A percentile compares a stretch with the other conserved stretches of the same genome.
Conservation (phyloP, 257 asterid genomes). For the Petunia secreta region DNA sequence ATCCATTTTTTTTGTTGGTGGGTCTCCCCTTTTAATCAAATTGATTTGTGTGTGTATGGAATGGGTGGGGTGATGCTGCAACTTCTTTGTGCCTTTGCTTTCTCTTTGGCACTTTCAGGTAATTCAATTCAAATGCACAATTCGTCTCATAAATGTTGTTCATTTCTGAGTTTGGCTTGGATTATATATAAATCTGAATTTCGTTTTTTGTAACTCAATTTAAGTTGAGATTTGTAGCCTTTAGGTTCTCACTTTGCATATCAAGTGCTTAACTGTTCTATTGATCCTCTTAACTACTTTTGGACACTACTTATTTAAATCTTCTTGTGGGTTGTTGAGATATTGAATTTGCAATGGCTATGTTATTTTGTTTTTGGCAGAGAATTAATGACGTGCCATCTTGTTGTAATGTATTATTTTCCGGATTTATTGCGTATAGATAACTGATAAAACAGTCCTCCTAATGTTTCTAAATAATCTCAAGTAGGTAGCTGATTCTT, state of each 20-base stretch:
- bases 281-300: neutral
- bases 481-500: constrained; percentile 14
- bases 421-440: neutral
- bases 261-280: neutral
- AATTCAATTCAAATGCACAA: constrained; percentile 29
- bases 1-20: constrained; percentile 21
- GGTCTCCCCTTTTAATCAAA: constrained; percentile 48
- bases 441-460: neutral
- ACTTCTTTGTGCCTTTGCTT: constrained; percentile 52
- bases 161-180: neutral
- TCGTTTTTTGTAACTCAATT: neutral
- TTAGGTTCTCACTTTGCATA: neutral
- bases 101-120: constrained; percentile 53
- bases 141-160: neutral
- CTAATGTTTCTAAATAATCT: neutral
- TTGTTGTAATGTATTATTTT: constrained; percentile 2
- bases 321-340: neutral
- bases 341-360: neutral
- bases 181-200: neutral
- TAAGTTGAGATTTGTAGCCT: neutral
- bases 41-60: constrained; percentile 38
- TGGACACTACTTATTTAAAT: neutral
- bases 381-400: neutral
- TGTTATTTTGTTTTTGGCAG: neutral
- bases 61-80: constrained; percentile 60